Evolutionary conservation across 148 eudicot genomes (phyloP), one percentile per base, ranked within the genome.

Genomic region (Rhododendron ovatum): DNA sequence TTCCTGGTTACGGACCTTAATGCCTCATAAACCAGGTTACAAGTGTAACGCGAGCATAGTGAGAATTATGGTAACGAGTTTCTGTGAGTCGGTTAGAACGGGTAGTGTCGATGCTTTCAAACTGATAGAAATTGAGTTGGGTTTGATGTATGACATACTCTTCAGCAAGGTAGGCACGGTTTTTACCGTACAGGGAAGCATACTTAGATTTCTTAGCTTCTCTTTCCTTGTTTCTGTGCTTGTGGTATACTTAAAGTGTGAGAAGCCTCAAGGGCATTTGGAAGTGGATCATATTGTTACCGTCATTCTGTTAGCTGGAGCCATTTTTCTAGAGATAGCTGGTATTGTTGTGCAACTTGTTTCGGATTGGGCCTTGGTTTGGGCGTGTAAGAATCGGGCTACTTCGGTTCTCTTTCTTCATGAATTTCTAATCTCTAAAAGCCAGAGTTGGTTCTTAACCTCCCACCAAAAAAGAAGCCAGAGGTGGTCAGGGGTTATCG

Each of bases 81-180:
- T 82, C 73, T 2, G 22, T 41, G 5, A 33, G 4, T 33, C 18
- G 1, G 41, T 71, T 30, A 30, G 20, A 1, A 30, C 14, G 2
- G 24, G 24, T 26, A 37, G 48, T 1, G 1, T 33, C 1, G n/a
- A 82, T 20, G 43, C 28, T 82, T 57, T 55, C 48, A 57, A 35
- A 37, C 12, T 55, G 84, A 59, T 82, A 59, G 84, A 82, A 48
- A 82, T 82, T 37, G 84, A 82, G 84, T 59, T 82, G 84, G 84
- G 84, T 10, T 82, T 82, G 48, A 59, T 82, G 6, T 82, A 82
- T 5, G 71, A 82, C 35, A 14, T 57, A 33, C 71, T 82, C 15
- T 82, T 82, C 48, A 82, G 71, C 33, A 82, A 82, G 48, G 48
- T 82, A 57, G 84, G 84, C 47, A 59, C 33, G 10, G 59, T 82